phyloP scores from a whole-genome alignment of 106 monocot genomes.

The Apostasia shenzhenica region DNA sequence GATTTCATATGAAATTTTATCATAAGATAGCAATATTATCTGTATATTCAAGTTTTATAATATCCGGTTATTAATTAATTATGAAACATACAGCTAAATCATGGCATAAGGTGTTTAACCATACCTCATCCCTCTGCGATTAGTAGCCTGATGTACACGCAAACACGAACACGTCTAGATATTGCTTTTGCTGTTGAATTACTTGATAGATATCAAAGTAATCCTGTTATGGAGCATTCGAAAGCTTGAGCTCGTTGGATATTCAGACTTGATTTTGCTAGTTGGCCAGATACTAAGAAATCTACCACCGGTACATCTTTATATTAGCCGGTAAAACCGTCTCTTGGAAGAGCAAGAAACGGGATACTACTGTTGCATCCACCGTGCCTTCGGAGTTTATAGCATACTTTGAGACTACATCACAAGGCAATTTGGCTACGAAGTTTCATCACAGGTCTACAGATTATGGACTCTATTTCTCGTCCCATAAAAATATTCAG shows the following conservation, averaged over 20 bases:
- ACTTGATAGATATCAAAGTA: background rate
- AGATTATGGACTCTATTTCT: background rate
- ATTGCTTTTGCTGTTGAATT: background rate
- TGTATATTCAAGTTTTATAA: no score
- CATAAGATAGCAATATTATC: no score
- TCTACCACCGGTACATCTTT: background rate
- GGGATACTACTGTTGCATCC: background rate
- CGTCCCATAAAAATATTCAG: background rate
- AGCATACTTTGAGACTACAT: background rate
- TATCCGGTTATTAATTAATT: no score
- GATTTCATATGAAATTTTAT: no score
- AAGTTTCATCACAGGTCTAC: slow-evolving; percentile 1
- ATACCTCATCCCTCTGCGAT: background rate
- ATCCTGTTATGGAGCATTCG: background rate
- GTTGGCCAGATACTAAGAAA: background rate
- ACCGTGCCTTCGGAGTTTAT: background rate
- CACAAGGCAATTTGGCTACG: background rate
- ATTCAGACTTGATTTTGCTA: background rate
- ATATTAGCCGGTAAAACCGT: background rate
- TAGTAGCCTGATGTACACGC: background rate
- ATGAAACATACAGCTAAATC: no score
- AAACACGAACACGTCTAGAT: background rate
- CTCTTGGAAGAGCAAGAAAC: background rate
- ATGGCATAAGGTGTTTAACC: no score
- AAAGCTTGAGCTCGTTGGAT: background rate